A percentile compares a stretch with the other conserved stretches of the same genome.
Conservation (phyloP, 2,329 filamentous ascomycete species). For the Exophiala sp. region DNA sequence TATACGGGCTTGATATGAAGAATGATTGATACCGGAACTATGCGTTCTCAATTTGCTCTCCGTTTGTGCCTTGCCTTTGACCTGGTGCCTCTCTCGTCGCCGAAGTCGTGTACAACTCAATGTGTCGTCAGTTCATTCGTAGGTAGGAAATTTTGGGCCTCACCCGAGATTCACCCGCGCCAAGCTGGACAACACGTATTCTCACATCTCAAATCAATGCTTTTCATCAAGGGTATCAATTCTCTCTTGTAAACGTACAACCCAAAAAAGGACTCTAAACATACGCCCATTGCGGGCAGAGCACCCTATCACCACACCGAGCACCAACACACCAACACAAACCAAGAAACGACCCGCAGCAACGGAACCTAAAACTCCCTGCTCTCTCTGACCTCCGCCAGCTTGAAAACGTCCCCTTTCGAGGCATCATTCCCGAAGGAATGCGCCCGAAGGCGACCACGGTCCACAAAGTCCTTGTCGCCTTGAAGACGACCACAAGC, state of each 20-base stretch:
- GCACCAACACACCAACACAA: not conserved
- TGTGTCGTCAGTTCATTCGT: too few relatives aligned
- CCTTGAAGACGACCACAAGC: conserved; percentile 15
- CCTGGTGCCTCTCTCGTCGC: too few relatives aligned
- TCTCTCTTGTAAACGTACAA: too few relatives aligned
- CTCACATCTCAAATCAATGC: too few relatives aligned
- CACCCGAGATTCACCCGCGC: too few relatives aligned
- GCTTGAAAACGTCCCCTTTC: conserved; percentile 14
- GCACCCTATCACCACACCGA: not conserved
- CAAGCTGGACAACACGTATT: too few relatives aligned
- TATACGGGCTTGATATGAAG: not conserved
- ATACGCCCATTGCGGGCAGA: not conserved
- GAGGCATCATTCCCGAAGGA: conserved; percentile 15
- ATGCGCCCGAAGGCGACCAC: conserved; percentile 3
- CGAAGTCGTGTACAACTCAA: too few relatives aligned
- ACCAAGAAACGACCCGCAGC: not conserved
- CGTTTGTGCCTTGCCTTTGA: too few relatives aligned
- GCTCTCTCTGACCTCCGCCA: conserved; percentile 16
- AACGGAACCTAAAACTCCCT: not conserved
- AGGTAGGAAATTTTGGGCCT: too few relatives aligned
- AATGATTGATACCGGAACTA: not conserved
- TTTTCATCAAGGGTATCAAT: too few relatives aligned
- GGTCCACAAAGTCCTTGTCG: conserved; percentile 11
- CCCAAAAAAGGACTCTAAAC: not conserved
- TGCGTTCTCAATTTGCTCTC: not conserved